Base-by-base conservation (phyloP, 305 asterid species). In the Fraxinus greggii region DNA sequence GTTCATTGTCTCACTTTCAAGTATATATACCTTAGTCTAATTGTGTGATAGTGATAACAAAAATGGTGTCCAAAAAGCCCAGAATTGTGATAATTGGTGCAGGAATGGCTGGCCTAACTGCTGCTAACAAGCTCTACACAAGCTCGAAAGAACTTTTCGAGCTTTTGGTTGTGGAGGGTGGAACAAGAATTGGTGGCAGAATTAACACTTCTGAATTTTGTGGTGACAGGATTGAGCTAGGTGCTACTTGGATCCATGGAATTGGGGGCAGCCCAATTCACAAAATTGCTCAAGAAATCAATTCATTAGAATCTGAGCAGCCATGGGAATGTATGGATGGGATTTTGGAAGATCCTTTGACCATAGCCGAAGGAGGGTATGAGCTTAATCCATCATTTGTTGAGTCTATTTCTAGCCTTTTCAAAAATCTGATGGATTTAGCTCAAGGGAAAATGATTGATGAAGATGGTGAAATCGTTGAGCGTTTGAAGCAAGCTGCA, bases 191-290 rank as follows among this genome's bases (percentile, higher is more conserved):
- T 63, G 98, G 98, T 75, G 98, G 98, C 51, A 85, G 98, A 69
- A 89, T 95, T 13, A 90, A 83, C 88, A 82, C 97, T 1, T 83
- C 93, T 0, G 92, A 90, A 79, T 93, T 95, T 28, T 80, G 88
- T 83, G 98, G 98, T 79, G 98, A 91, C 87, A 85, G 94, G 85
- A 88, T 95, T 80, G 98, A 95, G 90, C 87, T 83, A 78, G 98
- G 98, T 3, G 98, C 98, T 13, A 95, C 98, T 21, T 93, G 98
- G 98, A 95, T 95, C 93, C 98, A 95, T 67, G 98, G 98, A 24
- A 90, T 93, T 75, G 90, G 87, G 5, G 94, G 94, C 4, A 95
- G 98, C 78, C 98, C 98, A 8, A 76, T 95, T 78, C 87, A 92
- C 72, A 81, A 90, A 77, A 95, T 95, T 31, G 98, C 98, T 5